These are phyloP conservation scores for Tuber melanosporum DNA, from an alignment of 495 filamentous ascomycete species.

Conservation along the genomic window DNA sequence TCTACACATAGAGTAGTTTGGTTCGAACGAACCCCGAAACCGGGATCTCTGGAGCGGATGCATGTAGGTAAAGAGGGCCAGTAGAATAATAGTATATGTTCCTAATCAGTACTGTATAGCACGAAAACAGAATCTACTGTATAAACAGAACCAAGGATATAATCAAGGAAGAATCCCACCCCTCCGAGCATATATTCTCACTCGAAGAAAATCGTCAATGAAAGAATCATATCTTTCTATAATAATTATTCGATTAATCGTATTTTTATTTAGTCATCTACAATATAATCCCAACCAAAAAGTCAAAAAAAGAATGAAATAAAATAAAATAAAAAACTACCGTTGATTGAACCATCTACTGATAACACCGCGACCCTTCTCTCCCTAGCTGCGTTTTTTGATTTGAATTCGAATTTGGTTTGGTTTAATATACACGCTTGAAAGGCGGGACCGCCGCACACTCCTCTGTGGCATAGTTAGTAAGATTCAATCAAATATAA, in stretches of 20 bases:
- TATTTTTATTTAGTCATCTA: not conserved
- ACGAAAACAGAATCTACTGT: not conserved
- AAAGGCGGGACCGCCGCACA: slow-evolving; percentile 83
- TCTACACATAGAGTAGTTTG: not conserved
- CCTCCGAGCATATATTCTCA: not conserved
- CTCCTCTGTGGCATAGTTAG: slow-evolving; percentile 47
- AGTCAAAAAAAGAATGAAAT: not conserved
- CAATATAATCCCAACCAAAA: not conserved
- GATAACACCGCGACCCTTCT: not conserved
- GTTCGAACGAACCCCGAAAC: not conserved
- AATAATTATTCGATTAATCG: not conserved
- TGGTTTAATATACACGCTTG: slow-evolving; percentile 69
- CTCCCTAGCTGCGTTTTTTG: not conserved
- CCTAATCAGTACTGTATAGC: not conserved
- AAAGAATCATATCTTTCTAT: not conserved
- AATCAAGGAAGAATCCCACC: not conserved
- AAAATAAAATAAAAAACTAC: not conserved
- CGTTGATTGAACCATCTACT: not conserved
- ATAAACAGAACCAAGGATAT: not conserved
- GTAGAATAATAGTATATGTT: not conserved
- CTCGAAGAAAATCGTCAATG: not conserved
- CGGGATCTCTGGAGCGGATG: not conserved
- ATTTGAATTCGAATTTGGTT: not conserved
- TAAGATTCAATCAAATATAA: not conserved
- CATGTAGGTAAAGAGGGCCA: not conserved